Base-by-base conservation (phyloP, 208 protist species). In the Angomonas deanei region DNA sequence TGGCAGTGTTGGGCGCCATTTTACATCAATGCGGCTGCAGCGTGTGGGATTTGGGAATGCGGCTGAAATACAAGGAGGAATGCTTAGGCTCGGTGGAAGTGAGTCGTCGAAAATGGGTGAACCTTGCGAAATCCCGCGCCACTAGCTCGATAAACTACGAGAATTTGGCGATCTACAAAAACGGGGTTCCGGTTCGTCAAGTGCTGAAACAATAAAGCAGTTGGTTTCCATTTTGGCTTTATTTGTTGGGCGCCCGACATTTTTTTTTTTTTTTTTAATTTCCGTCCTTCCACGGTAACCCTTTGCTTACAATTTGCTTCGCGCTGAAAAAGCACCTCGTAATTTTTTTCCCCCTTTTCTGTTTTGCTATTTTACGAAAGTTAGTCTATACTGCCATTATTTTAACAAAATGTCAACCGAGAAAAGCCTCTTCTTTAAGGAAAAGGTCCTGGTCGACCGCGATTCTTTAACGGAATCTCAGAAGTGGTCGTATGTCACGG, bases 11-110 rank as follows among this genome's bases (percentile, higher is more conserved):
- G 13, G 86, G 70, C 0, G 54, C 71, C 17, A 70, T 74, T 23
- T 65, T 96, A 72, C 61, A 66, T 1, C 36, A 64, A 0, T 62
- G 74, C 2, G 86, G 87, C 11, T 92, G 85, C 57, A 77, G 49
- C 3, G 50, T 92, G 0, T 96, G 91, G 88, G 91, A 96, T 75
- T 67, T 96, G n/a, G 91, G 87, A 8, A 96, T 96, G 91, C 26
- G 36, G 21, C 78, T 94, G 78, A 55, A 55, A 8, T 96, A 96
- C 74, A 96, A 96, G 34, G 36, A 68, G 32, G 19, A 76, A 13
- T 3, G 39, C 6, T 32, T 92, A 10, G 61, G 68, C 1, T 73
- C 66, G 48, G 66, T 80, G 0, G 36, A 74, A 21, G 34, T 92
- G 8, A n/a, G 60, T 38, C 60, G 82, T 10, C 52, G 70, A 19